Conservation (phyloP, 805 yeast genomes). For the Starmerella riodocensis region DNA sequence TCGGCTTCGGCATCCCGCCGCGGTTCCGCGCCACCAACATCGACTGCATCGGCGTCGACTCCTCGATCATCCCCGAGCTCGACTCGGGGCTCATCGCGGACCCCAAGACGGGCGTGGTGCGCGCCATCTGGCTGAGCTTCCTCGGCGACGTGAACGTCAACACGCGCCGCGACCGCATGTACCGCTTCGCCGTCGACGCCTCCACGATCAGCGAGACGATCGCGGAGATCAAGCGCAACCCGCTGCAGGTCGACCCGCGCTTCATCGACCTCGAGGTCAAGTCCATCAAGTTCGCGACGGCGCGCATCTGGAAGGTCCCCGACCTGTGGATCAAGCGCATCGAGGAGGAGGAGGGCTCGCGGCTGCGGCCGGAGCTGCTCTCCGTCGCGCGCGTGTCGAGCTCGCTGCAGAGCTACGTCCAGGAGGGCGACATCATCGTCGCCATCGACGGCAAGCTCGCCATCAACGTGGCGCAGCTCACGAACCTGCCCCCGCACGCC, state of each 20-base stretch:
- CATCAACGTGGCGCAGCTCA: conserved; percentile 51
- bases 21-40: conserved; percentile 75
- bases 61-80: conserved; percentile 58
- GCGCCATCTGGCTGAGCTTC: conserved; percentile 77
- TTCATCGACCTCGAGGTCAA: conserved; percentile 71
- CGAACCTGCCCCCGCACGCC: conserved; percentile 34
- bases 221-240: conserved; percentile 35
- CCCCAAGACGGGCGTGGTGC: conserved; percentile 52
- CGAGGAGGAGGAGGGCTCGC: conserved; percentile 47
- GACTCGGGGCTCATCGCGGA: conserved; percentile 64
- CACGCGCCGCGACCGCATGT: conserved; percentile 46
- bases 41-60: conserved; percentile 65
- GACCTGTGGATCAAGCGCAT: conserved; percentile 65
- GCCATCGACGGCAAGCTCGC: conserved; percentile 55
- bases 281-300: conserved; percentile 54
- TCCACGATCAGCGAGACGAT: conserved; percentile 50
- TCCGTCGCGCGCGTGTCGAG: conserved; percentile 55
- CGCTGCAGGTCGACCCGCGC: conserved; percentile 29
- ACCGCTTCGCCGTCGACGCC: conserved; percentile 65
- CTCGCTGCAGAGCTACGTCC: conserved; percentile 25
- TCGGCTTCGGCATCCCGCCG: conserved; percentile 48
- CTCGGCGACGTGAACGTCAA: conserved; percentile 55
- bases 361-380: conserved; percentile 53
- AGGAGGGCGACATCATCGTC: conserved; percentile 63
- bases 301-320: conserved; percentile 77